A percentile compares a stretch with the other conserved stretches of the same genome.
Evolutionary conservation across 257 asterid genomes (phyloP).

Genomic region (Buddleja alternifolia): DNA sequence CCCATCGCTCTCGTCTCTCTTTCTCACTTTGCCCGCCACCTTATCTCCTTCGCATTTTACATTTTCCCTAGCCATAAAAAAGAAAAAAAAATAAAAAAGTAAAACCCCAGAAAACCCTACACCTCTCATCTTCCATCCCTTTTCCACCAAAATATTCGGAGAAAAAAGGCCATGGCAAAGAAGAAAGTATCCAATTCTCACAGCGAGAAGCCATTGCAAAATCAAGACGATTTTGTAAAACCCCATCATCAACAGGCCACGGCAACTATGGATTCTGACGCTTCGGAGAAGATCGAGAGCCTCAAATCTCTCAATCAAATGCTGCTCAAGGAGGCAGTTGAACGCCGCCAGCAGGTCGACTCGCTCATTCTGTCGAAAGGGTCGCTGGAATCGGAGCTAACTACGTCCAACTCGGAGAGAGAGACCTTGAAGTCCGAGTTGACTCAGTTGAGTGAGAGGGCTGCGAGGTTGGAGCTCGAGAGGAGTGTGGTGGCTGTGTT

Average conservation of each 20-base stretch:
- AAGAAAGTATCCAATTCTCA: conserved; percentile 46
- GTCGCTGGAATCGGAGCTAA: conserved; percentile 52
- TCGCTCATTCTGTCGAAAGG: conserved; percentile 49
- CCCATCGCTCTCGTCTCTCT: conserved; percentile 22
- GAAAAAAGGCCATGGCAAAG: conserved; percentile 50
- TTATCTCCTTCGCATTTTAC: conserved; percentile 27
- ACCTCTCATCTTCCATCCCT: conserved; percentile 43
- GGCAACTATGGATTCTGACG: conserved; percentile 47
- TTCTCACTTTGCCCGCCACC: background rate
- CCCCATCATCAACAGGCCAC: conserved; percentile 16
- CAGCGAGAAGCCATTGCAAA: conserved; percentile 23
- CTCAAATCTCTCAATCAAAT: conserved; percentile 65
- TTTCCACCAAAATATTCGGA: conserved; percentile 26
- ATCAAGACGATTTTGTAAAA: conserved; percentile 33
- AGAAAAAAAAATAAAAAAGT: background rate
- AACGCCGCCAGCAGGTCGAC: conserved; percentile 71
- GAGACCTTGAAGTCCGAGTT: conserved; percentile 48
- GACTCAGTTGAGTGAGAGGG: conserved; percentile 46
- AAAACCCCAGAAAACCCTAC: conserved; percentile 29
- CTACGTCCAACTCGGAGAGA: conserved; percentile 54
- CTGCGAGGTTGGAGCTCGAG: conserved; percentile 56
- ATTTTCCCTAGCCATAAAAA: conserved; percentile 31
- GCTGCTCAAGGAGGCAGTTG: conserved; percentile 67
- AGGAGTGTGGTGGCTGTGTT: conserved; percentile 54
- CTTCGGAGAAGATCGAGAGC: conserved; percentile 49